Evolutionary conservation across 306 rosid species (phyloP), one percentile per base, ranked within the genome.

Genomic region (Argentina anserina): DNA sequence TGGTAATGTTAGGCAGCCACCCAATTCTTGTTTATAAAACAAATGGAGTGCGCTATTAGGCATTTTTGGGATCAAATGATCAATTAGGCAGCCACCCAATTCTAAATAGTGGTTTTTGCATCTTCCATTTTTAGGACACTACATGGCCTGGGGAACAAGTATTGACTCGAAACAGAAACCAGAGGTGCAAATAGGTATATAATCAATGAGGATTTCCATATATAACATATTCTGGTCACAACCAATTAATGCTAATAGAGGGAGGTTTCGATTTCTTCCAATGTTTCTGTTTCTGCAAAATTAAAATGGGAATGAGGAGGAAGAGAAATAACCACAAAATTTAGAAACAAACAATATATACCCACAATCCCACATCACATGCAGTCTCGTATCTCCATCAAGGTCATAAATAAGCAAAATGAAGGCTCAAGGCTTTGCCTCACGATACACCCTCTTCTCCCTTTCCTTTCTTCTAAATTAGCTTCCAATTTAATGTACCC

Each of bases 401-500:
- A 61, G 6, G 12, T 78, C 78, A 78, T 75, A 73, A 83, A 84
- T 75, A 83, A 70, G 78, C 15, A 50, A 79, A 73, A 82, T 72
- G 80, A 73, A 73, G 75, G 69, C 80, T 84, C 69, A 8, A 49
- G 65, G 53, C 71, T 75, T 69, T 75, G 73, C 58, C 85, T 79
- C 79, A 49, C 45, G 71, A 55, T 58, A 56, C 77, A 25, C 63
- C 61, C 20, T 65, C 18, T 53, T 18, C 76, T 59, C 78, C 58
- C 23, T 15, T 79, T 58, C 52, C 40, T 81, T 69, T 46, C 26
- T 8, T 62, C 23, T 62, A 31, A 21, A 67, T 59, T 26, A 21
- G 39, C 49, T 60, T 66, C 65, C 37, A 82, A 82, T 88, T 88
- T 77, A 88, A 80, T 82, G 82, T 80, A 37, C 74, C 70, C 90